A percentile compares a stretch with the other conserved stretches of the same genome.
These are phyloP conservation scores for Candida boleticola DNA, from an alignment of 805 yeast genomes.

Conservation along the genomic window DNA sequence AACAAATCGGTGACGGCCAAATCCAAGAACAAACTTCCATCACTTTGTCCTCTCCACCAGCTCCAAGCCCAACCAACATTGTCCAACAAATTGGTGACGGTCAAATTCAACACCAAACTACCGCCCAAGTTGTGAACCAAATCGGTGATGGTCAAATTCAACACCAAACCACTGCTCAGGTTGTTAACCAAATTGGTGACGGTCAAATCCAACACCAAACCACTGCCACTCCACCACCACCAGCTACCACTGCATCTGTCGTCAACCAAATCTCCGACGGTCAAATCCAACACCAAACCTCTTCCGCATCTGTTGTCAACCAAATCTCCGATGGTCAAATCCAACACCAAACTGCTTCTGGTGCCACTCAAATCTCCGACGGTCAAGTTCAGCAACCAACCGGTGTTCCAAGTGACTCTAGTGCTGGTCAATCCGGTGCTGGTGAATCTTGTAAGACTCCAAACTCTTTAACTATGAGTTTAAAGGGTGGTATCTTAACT, in stretches of 20 bases:
- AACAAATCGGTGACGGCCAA: constrained; percentile 65
- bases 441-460: constrained; percentile 42
- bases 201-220: constrained; percentile 50
- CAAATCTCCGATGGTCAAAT: constrained; percentile 19
- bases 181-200: constrained; percentile 45
- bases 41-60: constrained; percentile 26
- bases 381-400: constrained; percentile 21
- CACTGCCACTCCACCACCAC: constrained; percentile 7
- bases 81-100: constrained; percentile 48
- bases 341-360: constrained; percentile 20
- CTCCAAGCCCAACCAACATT: constrained; percentile 33
- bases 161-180: constrained; percentile 38
- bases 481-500: constrained; percentile 23
- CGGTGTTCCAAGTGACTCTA: constrained; percentile 50
- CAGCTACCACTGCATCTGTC: constrained; percentile 15
- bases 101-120: constrained; percentile 41
- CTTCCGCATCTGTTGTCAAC: constrained; percentile 18
- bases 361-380: constrained; percentile 35
- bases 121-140: constrained; percentile 42
- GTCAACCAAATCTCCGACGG: constrained; percentile 23
- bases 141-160: constrained; percentile 49
- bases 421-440: constrained; percentile 43
- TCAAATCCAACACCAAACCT: constrained; percentile 22
- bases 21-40: constrained; percentile 44
- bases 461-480: constrained; percentile 24